Evolutionary conservation across 202 grass and related monocot genomes (phyloP).

Genomic region (Hordeum pubiflorum): DNA sequence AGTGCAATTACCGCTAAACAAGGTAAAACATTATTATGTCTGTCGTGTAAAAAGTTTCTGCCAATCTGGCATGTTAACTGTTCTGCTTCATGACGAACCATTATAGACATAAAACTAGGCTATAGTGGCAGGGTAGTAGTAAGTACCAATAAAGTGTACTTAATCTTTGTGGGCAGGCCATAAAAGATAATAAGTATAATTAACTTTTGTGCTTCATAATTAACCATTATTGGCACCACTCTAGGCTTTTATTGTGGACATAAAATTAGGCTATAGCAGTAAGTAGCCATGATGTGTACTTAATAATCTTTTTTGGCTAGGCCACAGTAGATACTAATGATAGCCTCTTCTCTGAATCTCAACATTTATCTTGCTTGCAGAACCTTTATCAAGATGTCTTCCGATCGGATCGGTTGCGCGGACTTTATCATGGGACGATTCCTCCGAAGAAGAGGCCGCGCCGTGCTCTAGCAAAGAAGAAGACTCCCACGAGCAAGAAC

Average conservation of each 20-base stretch:
- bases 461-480: slow-evolving; percentile 14
- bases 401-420: slow-evolving; percentile 71
- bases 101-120: neutral
- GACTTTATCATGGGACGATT: slow-evolving; percentile 69
- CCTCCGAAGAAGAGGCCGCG: slow-evolving; percentile 34
- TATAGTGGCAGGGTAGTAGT: neutral
- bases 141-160: neutral
- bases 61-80: neutral
- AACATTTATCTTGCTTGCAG: slow-evolving; percentile 42
- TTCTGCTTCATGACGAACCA: slow-evolving; percentile 18
- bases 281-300: neutral
- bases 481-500: slow-evolving; percentile 46
- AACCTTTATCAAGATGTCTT: slow-evolving; percentile 70
- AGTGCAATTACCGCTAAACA: slow-evolving; percentile 36
- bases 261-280: slow-evolving; percentile 5
- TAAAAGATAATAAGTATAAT: neutral
- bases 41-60: neutral
- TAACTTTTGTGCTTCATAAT: slow-evolving; percentile 20
- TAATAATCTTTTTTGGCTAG: slow-evolving; percentile 15
- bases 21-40: slow-evolving; percentile 29
- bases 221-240: neutral
- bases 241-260: neutral
- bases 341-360: neutral
- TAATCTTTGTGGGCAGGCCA: neutral
- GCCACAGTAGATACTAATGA: neutral